A percentile compares a stretch with the other conserved stretches of the same genome.
phyloP scores from a whole-genome alignment of 306 rosid genomes.

The Lathyrus tuberosus region DNA sequence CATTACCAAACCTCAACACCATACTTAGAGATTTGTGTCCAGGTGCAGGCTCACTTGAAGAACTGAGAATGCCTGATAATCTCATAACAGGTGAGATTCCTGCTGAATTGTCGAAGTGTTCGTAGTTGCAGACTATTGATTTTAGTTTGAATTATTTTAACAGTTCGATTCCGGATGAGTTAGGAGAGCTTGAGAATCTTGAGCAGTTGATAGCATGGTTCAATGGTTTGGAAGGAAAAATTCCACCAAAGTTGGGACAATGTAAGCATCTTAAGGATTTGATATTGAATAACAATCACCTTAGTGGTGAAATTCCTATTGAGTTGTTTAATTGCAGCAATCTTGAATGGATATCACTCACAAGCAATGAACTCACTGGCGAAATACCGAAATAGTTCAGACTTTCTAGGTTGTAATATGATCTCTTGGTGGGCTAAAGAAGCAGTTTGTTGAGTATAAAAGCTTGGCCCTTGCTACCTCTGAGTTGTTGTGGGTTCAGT shows the following conservation, averaged over 20 bases:
- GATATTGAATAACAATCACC: no score
- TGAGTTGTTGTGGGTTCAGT: no score
- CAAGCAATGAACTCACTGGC: no score
- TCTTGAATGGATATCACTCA: no score
- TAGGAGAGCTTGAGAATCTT: constrained; percentile 79
- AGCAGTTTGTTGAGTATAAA: no score
- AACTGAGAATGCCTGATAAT: constrained; percentile 87
- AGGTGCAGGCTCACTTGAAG: constrained; percentile 81
- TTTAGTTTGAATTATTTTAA: constrained; percentile 81
- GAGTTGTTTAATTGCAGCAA: no score
- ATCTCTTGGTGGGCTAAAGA: no score
- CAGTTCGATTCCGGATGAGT: constrained; percentile 88
- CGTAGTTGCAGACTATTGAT: constrained; percentile 82
- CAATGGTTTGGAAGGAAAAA: constrained; percentile 81
- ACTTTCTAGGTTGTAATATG: no score
- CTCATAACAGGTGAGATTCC: constrained; percentile 77
- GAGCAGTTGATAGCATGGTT: constrained; percentile 94
- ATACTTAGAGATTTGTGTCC: constrained; percentile 81
- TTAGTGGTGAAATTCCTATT: no score
- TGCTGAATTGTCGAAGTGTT: constrained; percentile 66
- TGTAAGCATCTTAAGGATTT: constrained; percentile 88
- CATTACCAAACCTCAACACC: no score
- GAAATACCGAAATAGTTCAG: no score
- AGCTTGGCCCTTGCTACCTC: no score
- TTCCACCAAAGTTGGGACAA: constrained; percentile 85